phyloP scores from a whole-genome alignment of 805 yeast species.

The Metschnikowia continentalis region DNA sequence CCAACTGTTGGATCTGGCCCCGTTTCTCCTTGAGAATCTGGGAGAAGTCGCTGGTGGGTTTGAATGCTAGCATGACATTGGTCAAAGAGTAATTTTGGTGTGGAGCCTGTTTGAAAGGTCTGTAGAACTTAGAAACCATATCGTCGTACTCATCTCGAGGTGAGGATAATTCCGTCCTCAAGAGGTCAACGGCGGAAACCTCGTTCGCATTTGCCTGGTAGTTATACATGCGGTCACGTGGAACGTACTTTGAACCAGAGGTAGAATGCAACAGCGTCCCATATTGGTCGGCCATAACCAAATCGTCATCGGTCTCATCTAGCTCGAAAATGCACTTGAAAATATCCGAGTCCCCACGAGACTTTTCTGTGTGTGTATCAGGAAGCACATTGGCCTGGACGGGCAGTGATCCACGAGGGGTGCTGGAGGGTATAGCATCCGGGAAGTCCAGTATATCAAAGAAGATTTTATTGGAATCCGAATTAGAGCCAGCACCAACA shows the following conservation, averaged over 20 bases:
- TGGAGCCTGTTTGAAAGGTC: constrained; percentile 18
- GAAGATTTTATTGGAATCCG: too few relatives aligned
- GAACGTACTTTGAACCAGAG: constrained; percentile 6
- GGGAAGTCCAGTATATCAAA: not conserved
- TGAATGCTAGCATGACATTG: constrained; percentile 16
- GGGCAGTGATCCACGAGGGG: not conserved
- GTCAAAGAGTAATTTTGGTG: constrained; percentile 17
- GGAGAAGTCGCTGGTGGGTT: constrained; percentile 13
- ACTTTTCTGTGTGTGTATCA: not conserved
- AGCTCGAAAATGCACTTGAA: constrained; percentile 13
- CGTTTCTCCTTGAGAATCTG: constrained; percentile 10
- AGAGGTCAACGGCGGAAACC: constrained; percentile 8
- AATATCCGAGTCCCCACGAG: not conserved
- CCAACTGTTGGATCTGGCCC: constrained; percentile 12
- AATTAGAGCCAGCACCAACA: not conserved
- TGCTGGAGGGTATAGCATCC: not conserved
- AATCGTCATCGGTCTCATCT: constrained; percentile 14
- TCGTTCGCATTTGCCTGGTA: not conserved
- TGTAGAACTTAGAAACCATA: constrained; percentile 17
- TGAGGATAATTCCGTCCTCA: constrained; percentile 7
- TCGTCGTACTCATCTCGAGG: constrained; percentile 18
- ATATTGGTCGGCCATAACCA: constrained; percentile 11
- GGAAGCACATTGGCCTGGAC: not conserved
- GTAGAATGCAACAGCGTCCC: constrained; percentile 15
- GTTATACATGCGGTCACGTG: not conserved